These are phyloP conservation scores for Strobilomyces echinocephalus DNA, from an alignment of 768 basidiomycete species.

Conservation along the genomic window DNA sequence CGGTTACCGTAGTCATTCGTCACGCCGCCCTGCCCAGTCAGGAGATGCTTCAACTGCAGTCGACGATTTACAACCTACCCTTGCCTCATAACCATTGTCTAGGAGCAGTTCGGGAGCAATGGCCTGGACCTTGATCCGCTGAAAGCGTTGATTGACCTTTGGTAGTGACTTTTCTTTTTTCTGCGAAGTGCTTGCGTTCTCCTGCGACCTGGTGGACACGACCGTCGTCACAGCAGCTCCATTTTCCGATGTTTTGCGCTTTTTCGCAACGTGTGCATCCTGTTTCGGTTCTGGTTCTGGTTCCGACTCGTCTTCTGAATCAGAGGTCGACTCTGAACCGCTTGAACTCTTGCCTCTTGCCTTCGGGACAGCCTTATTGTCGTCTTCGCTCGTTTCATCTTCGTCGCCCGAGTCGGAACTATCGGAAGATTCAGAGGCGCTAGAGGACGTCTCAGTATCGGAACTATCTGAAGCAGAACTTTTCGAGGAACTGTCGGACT, in stretches of 20 bases:
- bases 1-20: conserved; percentile 81
- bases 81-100: conserved; percentile 78
- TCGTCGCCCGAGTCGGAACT: conserved; percentile 16
- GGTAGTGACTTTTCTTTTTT: conserved; percentile 26
- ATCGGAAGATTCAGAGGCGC: conserved; percentile 8
- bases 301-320: conserved; percentile 18
- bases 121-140: conserved; percentile 66
- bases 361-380: not conserved
- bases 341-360: conserved; percentile 1
- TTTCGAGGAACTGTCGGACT: conserved; percentile 13
- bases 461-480: conserved; percentile 11
- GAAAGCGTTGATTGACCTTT: conserved; percentile 65
- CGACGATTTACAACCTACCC: conserved; percentile 43
- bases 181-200: not conserved
- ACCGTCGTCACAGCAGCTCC: conserved; percentile 48
- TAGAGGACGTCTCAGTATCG: conserved; percentile 15
- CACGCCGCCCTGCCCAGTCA: conserved; percentile 48
- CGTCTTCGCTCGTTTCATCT: conserved; percentile 3
- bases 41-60: not conserved
- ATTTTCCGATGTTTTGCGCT: conserved; percentile 49
- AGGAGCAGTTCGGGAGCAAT: conserved; percentile 37
- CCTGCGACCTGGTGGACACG: conserved; percentile 23
- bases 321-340: conserved; percentile 20
- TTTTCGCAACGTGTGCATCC: conserved; percentile 46
- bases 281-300: not conserved